Conservation (phyloP, 108 stramenopile genomes). For the Licmophora abbreviata region DNA sequence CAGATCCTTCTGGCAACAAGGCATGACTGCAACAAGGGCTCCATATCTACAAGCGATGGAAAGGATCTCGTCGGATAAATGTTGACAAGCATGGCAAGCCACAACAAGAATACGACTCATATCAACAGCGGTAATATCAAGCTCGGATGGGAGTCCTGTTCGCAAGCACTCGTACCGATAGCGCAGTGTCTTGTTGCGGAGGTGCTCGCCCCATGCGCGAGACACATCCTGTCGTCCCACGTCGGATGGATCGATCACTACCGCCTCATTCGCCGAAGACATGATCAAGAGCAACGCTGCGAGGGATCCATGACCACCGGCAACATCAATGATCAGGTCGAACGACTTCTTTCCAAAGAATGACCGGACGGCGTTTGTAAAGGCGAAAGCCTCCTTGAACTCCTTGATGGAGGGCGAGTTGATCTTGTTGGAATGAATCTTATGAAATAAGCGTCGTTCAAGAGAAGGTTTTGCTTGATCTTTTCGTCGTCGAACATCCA, state of each 20-base stretch:
- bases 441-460: constrained; percentile 61
- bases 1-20: constrained; percentile 76
- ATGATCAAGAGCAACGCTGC: constrained; percentile 65
- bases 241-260: constrained; percentile 54
- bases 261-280: constrained; percentile 29
- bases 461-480: constrained; percentile 27
- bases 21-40: constrained; percentile 62
- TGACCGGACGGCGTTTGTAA: constrained; percentile 50
- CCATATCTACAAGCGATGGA: constrained; percentile 51
- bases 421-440: constrained; percentile 38
- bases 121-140: constrained; percentile 18
- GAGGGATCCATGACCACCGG: constrained; percentile 73
- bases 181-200: constrained; percentile 21
- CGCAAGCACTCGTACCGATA: constrained; percentile 70
- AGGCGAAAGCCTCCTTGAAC: constrained; percentile 64
- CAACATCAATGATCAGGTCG: constrained; percentile 66
- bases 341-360: constrained; percentile 16
- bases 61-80: constrained; percentile 62
- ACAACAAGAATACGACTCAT: constrained; percentile 43
- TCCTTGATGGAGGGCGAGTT: constrained; percentile 60
- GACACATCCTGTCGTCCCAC: constrained; percentile 39
- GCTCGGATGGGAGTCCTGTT: constrained; percentile 55
- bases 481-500: too few species aligned
- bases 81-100: constrained; percentile 81
- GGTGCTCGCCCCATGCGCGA: constrained; percentile 37